Evolutionary conservation across 441 rosid genomes (phyloP), one percentile per base, ranked within the genome.

Genomic region (Breynia disticha): DNA sequence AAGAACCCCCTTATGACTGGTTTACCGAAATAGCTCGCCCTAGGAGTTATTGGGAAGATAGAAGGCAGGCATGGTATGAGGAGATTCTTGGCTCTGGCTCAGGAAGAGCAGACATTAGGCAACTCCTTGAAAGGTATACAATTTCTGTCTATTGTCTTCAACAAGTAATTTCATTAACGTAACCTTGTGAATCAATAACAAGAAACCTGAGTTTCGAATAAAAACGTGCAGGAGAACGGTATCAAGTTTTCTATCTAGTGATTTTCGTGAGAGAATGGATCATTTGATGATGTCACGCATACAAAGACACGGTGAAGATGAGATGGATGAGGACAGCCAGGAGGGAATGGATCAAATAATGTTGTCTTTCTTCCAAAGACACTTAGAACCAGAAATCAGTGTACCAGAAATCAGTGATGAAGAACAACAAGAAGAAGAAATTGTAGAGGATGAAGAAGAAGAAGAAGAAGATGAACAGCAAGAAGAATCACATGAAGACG

Each of bases 21-120:
- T 61, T 81, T 56, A 65, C 77, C 3, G 83, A 81, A 19, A 83
- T 91, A 57, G 63, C 91, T 17, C 77, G 94, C 43, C 98, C 98
- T 3, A 71, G 81, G 43, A 88, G 98, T 63, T 82, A 81, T 56
- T 91, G 98, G 98, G 98, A 91, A 72, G 74, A 73, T 51, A 68
- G 61, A 8, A 77, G 97, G 68, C 73, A 73, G 66, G 73, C 76
- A 28, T 79, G 97, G 81, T 91, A 88, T 61, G 66, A 72, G 22
- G 82, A 91, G 63, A 79, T 81, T 70, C 83, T 86, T 47, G 74
- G 42, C 57, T 41, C 65, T 60, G 68, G 55, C 55, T 64, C 89
- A 5, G 80, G 70, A 19, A 73, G 74, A 47, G 79, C 77, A 42
- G 94, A 82, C 38, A 88, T 84, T 14, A 76, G 80, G 57, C 68